Evolutionary conservation across 208 protist genomes (phyloP), one percentile per base, ranked within the genome.

Genomic region (Kentomonas sorsogonicus): DNA sequence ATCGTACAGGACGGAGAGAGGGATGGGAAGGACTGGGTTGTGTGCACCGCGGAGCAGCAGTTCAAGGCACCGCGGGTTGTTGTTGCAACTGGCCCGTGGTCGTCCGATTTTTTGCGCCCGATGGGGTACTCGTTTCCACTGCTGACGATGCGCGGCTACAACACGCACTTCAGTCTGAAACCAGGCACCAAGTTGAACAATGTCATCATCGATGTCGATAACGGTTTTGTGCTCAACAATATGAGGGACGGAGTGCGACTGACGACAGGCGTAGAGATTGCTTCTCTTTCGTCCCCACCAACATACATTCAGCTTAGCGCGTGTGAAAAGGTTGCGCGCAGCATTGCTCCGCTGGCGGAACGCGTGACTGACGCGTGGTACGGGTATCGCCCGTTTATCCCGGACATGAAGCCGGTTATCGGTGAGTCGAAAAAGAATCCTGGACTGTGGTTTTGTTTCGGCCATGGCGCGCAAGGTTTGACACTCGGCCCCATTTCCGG

Each of bases 351-450:
- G 10, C 22, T 68, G 5, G 56, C 60, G 23, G 60, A 69, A 23
- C 60, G 61, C 20, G 38, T 66, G 6, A 45, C 65, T 6, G 46
- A 29, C 20, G 53, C 65, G 7, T 71, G 55, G 63, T 58, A 64
- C 23, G 59, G 63, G 11, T 60, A 68, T 43, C 63, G 60, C n/a
- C 60, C 63, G 2, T 59, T 55, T 16, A 34, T 60, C n/a, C 29
- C 59, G 25, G 63, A 75, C 34, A 75, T 66, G 64, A 74, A 69
- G 30, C 69, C 59, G 11, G 47, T 75, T 25, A 75, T 75, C 3
- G 63, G 69, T 10, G 56, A 63, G 2, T 31, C 61, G 25, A 65
- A 60, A 1, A 46, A 27, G 7, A 55, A 72, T 38, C 45, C 45
- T 0, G 54, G 59, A 0, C 23, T 75, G 38, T 75, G 63, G 54